phyloP scores from a whole-genome alignment of 306 rosid genomes.

The Vigna mungo region DNA sequence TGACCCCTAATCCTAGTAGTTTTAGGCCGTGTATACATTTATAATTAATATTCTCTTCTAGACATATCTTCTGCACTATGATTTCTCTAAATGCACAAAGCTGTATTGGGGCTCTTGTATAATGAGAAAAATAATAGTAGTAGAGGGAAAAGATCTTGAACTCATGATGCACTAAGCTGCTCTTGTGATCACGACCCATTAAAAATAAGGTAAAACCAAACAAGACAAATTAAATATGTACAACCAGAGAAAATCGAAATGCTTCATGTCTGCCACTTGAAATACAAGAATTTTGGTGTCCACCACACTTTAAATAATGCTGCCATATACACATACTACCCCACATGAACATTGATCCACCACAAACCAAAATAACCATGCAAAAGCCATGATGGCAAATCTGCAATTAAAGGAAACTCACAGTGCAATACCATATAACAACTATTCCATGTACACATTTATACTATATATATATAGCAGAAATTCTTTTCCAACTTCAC shows the following conservation, averaged over 20 bases:
- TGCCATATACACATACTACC: slow-evolving; percentile 21
- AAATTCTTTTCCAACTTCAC: slow-evolving; percentile 34
- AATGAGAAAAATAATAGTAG: slow-evolving; percentile 36
- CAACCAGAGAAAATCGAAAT: slow-evolving; percentile 42
- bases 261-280: slow-evolving; percentile 72
- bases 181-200: slow-evolving; percentile 21
- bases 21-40: too few relatives aligned
- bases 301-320: slow-evolving; percentile 51
- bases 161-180: slow-evolving; percentile 27
- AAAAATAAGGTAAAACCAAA: slow-evolving; percentile 34
- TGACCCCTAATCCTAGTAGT: too few relatives aligned
- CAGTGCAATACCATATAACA: slow-evolving; percentile 30
- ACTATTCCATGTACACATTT: slow-evolving; percentile 13
- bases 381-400: slow-evolving; percentile 54
- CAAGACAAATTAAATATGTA: slow-evolving; percentile 40
- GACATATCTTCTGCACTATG: background rate
- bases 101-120: slow-evolving; percentile 30
- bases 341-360: slow-evolving; percentile 59
- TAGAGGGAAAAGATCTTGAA: slow-evolving; percentile 13
- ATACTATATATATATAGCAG: slow-evolving; percentile 16
- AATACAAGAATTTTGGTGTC: slow-evolving; percentile 51
- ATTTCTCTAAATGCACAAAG: background rate
- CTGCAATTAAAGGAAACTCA: slow-evolving; percentile 39
- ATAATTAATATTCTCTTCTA: background rate
- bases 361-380: slow-evolving; percentile 50